A percentile compares a stretch with the other conserved stretches of the same genome.
These are phyloP conservation scores for Sechiopsis laciniata DNA, from an alignment of 306 rosid genomes.

Conservation along the genomic window DNA sequence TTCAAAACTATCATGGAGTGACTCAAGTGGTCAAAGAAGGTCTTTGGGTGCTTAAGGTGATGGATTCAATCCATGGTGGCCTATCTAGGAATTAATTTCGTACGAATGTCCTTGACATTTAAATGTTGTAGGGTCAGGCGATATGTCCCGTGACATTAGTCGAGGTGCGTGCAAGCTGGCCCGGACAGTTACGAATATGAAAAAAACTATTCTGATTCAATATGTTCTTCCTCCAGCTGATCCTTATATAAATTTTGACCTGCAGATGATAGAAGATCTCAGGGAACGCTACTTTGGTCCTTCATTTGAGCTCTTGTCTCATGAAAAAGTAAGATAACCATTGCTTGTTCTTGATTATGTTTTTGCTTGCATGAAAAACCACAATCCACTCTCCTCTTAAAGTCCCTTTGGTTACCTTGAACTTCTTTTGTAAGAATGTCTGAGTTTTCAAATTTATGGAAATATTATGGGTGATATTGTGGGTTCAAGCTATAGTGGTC, in stretches of 20 bases:
- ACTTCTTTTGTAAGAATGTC: background rate
- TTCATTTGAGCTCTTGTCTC: slow-evolving; percentile 67
- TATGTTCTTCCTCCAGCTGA: background rate
- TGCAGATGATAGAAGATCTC: slow-evolving; percentile 56
- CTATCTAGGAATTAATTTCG: too few relatives aligned
- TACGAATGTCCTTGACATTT: too few relatives aligned
- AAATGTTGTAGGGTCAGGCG: too few relatives aligned
- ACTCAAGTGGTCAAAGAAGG: too few relatives aligned
- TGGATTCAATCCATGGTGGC: too few relatives aligned
- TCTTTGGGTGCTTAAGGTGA: too few relatives aligned
- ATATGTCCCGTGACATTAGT: too few relatives aligned
- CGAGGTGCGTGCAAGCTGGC: too few relatives aligned
- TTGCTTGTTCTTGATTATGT: slow-evolving; percentile 7
- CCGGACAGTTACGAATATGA: too few relatives aligned
- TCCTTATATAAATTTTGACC: slow-evolving; percentile 8
- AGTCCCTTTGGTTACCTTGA: background rate
- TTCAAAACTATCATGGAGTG: too few relatives aligned
- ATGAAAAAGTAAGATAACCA: slow-evolving; percentile 57
- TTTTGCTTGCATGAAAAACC: background rate
- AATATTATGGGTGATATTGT: background rate
- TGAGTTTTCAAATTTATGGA: background rate
- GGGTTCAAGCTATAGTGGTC: background rate
- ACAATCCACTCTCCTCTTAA: background rate
- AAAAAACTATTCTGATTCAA: background rate
- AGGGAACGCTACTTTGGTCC: slow-evolving; percentile 86